A percentile compares a stretch with the other conserved stretches of the same genome.
Evolutionary conservation across 1,284 basidiomycete genomes (phyloP).

Genomic region (Rhodotorula sp.): DNA sequence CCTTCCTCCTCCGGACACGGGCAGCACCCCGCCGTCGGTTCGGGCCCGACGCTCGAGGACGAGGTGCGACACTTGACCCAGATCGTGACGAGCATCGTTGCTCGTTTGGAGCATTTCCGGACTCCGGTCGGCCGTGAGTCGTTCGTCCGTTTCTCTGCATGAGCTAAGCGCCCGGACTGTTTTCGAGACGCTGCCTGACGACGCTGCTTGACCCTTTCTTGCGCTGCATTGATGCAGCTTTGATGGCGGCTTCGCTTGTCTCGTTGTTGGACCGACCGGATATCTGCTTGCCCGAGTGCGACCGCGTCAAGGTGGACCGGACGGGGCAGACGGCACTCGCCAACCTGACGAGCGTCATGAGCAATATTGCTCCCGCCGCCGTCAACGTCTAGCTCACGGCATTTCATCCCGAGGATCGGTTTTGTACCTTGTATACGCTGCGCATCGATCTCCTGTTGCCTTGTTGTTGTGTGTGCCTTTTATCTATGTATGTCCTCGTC

Average conservation of each 20-base stretch:
- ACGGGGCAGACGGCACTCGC: conserved; percentile 1
- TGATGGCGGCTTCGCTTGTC: background rate
- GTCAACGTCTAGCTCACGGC: background rate
- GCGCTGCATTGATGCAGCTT: background rate
- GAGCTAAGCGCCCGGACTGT: background rate
- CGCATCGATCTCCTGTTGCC: too few relatives aligned
- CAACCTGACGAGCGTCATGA: background rate
- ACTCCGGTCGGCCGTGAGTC: conserved; percentile 18
- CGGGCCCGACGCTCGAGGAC: background rate
- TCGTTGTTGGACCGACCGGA: conserved; percentile 4
- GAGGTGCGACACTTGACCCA: conserved; percentile 2
- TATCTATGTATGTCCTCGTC: too few relatives aligned
- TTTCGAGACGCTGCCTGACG: background rate
- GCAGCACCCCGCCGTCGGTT: background rate
- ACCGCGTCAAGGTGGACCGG: background rate
- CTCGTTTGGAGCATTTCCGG: conserved; percentile 9
- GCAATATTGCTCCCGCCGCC: background rate
- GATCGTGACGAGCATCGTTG: conserved; percentile 7
- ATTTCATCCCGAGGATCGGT: too few relatives aligned
- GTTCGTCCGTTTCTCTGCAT: too few relatives aligned
- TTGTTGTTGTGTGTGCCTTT: too few relatives aligned
- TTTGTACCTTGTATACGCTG: too few relatives aligned
- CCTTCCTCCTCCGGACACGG: background rate
- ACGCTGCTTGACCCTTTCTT: background rate
- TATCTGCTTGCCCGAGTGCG: conserved; percentile 3